phyloP scores from a whole-genome alignment of 2,329 filamentous ascomycete genomes.

The Zymoseptoria tritici region DNA sequence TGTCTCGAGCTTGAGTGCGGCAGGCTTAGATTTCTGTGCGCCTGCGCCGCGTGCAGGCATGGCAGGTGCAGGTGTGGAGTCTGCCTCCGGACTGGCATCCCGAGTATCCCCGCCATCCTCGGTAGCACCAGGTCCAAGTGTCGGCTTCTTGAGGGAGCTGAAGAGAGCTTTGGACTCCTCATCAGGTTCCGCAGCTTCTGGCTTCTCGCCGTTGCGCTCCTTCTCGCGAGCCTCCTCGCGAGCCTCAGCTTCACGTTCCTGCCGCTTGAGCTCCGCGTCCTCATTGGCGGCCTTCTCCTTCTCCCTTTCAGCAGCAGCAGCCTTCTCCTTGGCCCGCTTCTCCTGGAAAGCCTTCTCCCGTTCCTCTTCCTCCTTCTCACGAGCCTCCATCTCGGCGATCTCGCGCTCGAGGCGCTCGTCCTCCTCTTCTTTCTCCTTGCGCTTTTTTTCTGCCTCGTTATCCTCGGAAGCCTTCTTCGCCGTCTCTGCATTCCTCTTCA shows the following conservation, averaged over 20 bases:
- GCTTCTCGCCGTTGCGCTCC: conserved; percentile 23
- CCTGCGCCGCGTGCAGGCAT: conserved; percentile 35
- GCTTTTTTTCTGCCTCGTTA: conserved; percentile 25
- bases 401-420: conserved; percentile 46
- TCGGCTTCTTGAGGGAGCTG: conserved; percentile 43
- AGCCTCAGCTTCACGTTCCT: conserved; percentile 44
- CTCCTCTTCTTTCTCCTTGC: conserved; percentile 30
- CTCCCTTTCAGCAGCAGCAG: conserved; percentile 44
- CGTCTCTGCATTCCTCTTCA: conserved; percentile 26
- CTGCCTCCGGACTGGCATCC: conserved; percentile 24
- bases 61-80: conserved; percentile 10
- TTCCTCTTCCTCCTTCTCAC: conserved; percentile 19
- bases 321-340: conserved; percentile 56
- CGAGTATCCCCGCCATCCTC: conserved; percentile 31
- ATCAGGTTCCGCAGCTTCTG: conserved; percentile 19
- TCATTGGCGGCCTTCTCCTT: conserved; percentile 45
- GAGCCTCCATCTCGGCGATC: conserved; percentile 54
- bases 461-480: conserved; percentile 29
- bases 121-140: conserved; percentile 39
- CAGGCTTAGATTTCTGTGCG: conserved; percentile 69
- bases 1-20: conserved; percentile 80
- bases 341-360: conserved; percentile 65
- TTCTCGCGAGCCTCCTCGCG: conserved; percentile 38
- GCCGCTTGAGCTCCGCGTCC: conserved; percentile 46
- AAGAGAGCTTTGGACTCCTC: conserved; percentile 42